Percentiles rank a stretch among this genome's conserved stretches.
Evolutionary conservation across 2,329 filamentous ascomycete genomes (phyloP).

Genomic region (Claviceps lovelessii): DNA sequence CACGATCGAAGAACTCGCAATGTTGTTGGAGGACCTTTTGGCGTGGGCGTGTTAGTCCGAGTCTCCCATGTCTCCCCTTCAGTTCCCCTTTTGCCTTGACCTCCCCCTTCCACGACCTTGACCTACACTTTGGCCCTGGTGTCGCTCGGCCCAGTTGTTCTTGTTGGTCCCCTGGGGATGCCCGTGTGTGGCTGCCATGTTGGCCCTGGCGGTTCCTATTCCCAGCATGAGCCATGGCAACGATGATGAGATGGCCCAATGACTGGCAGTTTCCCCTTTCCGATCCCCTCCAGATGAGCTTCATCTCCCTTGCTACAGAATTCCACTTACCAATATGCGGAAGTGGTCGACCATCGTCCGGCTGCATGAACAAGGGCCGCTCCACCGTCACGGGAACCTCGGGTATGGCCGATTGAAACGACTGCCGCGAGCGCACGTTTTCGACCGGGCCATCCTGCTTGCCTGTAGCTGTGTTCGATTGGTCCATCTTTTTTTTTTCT

Average conservation of each 20-base stretch:
- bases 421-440: background rate
- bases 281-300: too few relatives aligned
- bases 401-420: background rate
- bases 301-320: too few relatives aligned
- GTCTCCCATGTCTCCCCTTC: background rate
- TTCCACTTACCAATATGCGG: constrained; percentile 17
- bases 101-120: too few relatives aligned
- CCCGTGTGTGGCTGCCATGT: constrained; percentile 20
- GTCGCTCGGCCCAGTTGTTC: constrained; percentile 16
- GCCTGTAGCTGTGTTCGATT: too few relatives aligned
- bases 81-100: background rate
- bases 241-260: too few relatives aligned
- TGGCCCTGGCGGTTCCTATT: constrained; percentile 20
- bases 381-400: constrained; percentile 12
- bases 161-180: constrained; percentile 21
- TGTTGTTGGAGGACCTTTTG: constrained; percentile 23
- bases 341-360: constrained; percentile 14
- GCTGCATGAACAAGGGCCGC: constrained; percentile 16
- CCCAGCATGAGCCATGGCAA: too few relatives aligned
- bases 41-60: background rate
- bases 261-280: too few relatives aligned
- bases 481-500: background rate
- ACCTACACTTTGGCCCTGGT: constrained; percentile 18
- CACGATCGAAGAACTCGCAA: constrained; percentile 25
- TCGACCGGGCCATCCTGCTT: background rate